A percentile compares a stretch with the other conserved stretches of the same genome.
phyloP scores from a whole-genome alignment of 495 filamentous ascomycete species.

The Elaphomyces granulatus region DNA sequence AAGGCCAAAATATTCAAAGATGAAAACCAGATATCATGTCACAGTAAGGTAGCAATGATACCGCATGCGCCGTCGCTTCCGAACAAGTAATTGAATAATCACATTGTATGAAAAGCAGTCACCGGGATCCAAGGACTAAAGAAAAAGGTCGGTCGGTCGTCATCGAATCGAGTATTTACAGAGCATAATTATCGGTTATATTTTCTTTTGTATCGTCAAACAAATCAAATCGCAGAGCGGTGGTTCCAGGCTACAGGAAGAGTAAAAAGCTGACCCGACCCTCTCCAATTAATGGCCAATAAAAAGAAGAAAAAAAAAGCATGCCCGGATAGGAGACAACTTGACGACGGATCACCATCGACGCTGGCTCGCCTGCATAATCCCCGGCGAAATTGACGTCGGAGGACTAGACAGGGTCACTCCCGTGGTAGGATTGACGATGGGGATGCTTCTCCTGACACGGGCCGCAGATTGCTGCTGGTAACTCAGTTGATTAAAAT shows the following conservation, averaged over 20 bases:
- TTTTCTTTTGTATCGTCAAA: neutral
- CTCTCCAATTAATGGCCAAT: too few relatives aligned
- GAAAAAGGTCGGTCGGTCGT: neutral
- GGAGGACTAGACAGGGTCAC: conserved; percentile 82
- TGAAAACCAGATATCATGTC: neutral
- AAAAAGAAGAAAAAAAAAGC: too few relatives aligned
- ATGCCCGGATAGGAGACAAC: conserved; percentile 1
- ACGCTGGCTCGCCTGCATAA: conserved; percentile 61
- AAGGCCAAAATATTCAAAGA: conserved; percentile 1
- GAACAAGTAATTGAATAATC: neutral
- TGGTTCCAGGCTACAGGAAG: too few relatives aligned
- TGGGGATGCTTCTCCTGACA: conserved; percentile 90
- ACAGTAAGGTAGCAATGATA: neutral
- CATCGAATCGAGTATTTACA: conserved; percentile 1
- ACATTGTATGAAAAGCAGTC: neutral
- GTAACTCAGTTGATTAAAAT: conserved; percentile 50
- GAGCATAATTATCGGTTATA: neutral
- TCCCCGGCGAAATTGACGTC: conserved; percentile 69
- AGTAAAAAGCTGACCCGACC: too few relatives aligned
- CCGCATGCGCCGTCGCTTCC: conserved; percentile 4
- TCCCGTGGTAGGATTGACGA: conserved; percentile 91
- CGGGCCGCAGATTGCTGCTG: conserved; percentile 80
- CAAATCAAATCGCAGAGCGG: too few relatives aligned
- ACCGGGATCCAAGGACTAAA: conserved; percentile 1
- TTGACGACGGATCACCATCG: conserved; percentile 37